Evolutionary conservation across 2,329 filamentous ascomycete genomes (phyloP).

Genomic region (Aureobasidium leucospermi): DNA sequence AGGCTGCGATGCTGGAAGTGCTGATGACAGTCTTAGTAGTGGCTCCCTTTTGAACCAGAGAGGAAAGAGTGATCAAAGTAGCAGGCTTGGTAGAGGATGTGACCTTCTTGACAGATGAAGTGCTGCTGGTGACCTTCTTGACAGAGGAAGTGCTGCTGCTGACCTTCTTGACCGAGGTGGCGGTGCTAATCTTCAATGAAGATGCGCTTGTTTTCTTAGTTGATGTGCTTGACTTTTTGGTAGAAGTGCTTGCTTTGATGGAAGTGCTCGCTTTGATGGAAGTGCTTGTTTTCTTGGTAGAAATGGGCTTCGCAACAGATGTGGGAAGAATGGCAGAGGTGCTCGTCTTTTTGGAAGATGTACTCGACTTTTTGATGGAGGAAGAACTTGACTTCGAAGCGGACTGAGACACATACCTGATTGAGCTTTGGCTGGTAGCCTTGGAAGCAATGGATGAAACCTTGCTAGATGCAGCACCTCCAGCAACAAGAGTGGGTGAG

Average conservation of each 20-base stretch:
- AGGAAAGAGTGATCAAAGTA: not conserved
- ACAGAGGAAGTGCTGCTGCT: not conserved
- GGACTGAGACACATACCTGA: constrained; percentile 8
- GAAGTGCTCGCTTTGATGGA: not conserved
- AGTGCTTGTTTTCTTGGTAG: not conserved
- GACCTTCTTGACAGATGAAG: not conserved
- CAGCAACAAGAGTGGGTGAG: constrained; percentile 7
- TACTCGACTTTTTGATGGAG: constrained; percentile 3
- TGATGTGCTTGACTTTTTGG: not conserved
- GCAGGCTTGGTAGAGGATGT: not conserved
- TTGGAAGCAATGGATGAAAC: not conserved
- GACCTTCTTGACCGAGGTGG: not conserved
- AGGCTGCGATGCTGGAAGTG: not conserved
- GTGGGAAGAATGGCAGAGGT: not conserved
- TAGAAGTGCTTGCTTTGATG: not conserved
- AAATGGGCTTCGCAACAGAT: not conserved
- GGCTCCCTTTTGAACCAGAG: not conserved
- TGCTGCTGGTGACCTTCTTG: not conserved
- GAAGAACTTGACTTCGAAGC: constrained; percentile 1
- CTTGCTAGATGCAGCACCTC: not conserved
- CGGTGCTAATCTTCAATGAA: not conserved
- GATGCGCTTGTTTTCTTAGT: not conserved
- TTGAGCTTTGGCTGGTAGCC: not conserved
- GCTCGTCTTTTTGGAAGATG: constrained; percentile 8
- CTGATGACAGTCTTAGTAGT: not conserved